Evolutionary conservation across 2,329 filamentous ascomycete species (phyloP), one percentile per base, ranked within the genome.

Genomic region (Aspergillus arachidicola): DNA sequence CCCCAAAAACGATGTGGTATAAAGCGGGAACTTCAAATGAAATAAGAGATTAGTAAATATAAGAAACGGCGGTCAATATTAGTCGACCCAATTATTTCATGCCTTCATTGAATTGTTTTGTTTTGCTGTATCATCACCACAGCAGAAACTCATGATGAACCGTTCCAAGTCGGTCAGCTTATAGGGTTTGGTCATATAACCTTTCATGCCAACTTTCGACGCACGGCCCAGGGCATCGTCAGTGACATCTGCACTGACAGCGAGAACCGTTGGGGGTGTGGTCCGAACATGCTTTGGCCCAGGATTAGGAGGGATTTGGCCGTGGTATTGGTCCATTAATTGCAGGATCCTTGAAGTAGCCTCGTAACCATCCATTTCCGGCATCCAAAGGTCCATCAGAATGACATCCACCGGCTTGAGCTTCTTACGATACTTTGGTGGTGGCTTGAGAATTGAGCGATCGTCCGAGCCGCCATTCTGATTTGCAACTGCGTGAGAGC

Each of bases 341-440:
- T 80, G 77, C 12, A 90, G 76, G 50, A 92, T 92, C 54, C 82
- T 79, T 69, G 85, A 82, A 0, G 89, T 86, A 2, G 89, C 89
- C 71, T 91, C 86, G 67, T 90, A 91, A 1, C 89, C 89, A 71
- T 91, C 89, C 82, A 91, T 88, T 66, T 87, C 81, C 0, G 89
- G 89, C 88, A 92, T 92, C 89, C 89, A 92, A 11, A 92, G 82
- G 75, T 92, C 89, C 89, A 92, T 92, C 50, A 91, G 78, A 28
- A 92, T 82, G 2, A 90, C 83, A 69, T 91, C 85, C 61, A 91
- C 85, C 3, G 76, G 75, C 61, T 78, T 80, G 12, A 73, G 64
- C 48, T 77, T 74, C 50, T 71, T 66, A 64, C 68, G 32, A 67
- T 71, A 32, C 66, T 66, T 21, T 65, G 72, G 28, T 4, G 48